Evolutionary conservation across 73 alveolate genomes (phyloP).

Genomic region (Paramecium primaurelia): DNA sequence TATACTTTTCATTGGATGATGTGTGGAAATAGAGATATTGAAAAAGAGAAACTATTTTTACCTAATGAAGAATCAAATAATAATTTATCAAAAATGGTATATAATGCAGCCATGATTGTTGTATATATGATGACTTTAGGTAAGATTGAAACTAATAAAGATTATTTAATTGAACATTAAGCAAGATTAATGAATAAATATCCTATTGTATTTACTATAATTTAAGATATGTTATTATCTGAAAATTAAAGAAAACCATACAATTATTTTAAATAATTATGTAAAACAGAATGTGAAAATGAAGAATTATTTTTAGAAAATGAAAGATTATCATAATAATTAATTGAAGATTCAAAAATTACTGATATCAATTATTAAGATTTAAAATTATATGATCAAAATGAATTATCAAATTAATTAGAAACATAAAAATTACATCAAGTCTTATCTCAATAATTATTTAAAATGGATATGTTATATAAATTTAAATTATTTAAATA

Average conservation of each 20-base stretch:
- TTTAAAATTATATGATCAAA: slow-evolving; percentile 10
- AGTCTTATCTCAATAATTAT: neutral
- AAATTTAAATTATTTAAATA: neutral
- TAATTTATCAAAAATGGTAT: neutral
- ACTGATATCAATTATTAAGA: neutral
- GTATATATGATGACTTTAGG: slow-evolving; percentile 43
- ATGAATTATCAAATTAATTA: neutral
- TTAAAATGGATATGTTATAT: slow-evolving; percentile 6
- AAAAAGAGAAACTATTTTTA: neutral
- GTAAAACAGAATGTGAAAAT: neutral
- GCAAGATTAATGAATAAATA: slow-evolving; percentile 5
- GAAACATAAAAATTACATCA: neutral
- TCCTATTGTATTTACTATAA: slow-evolving; percentile 2
- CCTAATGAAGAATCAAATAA: neutral
- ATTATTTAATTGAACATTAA: neutral
- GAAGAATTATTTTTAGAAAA: neutral
- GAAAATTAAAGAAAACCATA: neutral
- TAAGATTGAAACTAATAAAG: neutral
- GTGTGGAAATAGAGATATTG: neutral
- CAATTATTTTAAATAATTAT: neutral
- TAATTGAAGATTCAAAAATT: neutral
- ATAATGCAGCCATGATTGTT: slow-evolving; percentile 29
- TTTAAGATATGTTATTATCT: slow-evolving; percentile 25
- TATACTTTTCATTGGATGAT: neutral
- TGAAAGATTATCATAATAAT: neutral